Evolutionary conservation across 305 asterid species (phyloP).

Genomic region (Withania somnifera): DNA sequence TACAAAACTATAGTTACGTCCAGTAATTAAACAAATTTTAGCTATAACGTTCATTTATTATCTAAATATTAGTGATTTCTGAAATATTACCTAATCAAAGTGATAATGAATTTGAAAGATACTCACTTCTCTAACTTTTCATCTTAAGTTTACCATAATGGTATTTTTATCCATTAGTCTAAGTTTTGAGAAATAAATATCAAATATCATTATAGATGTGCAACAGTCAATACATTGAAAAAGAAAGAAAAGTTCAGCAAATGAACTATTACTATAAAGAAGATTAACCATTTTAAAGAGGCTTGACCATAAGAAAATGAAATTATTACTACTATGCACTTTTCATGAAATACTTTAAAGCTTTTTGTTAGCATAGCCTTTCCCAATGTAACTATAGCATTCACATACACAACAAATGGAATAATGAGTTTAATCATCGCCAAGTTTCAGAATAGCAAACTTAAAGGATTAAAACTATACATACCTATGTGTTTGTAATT

Average conservation of each 20-base stretch:
- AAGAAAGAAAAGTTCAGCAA: background rate
- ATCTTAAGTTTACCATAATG: background rate
- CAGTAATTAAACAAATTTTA: no score
- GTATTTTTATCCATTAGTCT: background rate
- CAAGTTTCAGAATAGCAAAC: no score
- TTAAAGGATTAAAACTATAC: no score
- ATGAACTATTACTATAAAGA: background rate
- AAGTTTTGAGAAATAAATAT: background rate
- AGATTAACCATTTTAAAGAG: background rate
- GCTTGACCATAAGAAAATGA: background rate
- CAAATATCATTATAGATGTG: background rate
- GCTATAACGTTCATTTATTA: no score
- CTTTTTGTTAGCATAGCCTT: background rate
- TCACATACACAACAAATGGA: background rate
- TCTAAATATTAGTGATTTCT: no score
- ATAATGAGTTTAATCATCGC: background rate
- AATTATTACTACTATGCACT: background rate
- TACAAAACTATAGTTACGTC: no score
- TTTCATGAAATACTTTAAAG: background rate
- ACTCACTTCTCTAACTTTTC: background rate
- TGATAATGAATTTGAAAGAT: background rate
- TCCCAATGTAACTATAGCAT: background rate
- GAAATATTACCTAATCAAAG: background rate
- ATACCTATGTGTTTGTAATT: no score
- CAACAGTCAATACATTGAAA: background rate